phyloP scores from a whole-genome alignment of 805 yeast genomes.

The Candida manassasensis region DNA sequence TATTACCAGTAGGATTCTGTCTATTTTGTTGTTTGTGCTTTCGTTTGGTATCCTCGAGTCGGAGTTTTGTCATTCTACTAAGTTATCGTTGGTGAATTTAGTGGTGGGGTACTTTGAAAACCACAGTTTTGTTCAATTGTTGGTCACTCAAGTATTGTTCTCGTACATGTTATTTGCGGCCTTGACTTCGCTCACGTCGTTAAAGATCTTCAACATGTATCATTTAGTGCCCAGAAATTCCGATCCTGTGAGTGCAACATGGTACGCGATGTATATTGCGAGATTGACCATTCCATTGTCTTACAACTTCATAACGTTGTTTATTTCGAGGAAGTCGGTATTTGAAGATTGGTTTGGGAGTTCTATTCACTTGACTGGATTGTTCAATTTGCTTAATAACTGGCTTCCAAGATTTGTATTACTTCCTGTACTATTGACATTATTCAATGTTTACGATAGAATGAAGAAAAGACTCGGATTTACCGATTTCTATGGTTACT shows the following conservation, averaged over 20 bases:
- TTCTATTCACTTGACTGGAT: slow-evolving; percentile 68
- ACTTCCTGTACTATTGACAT: slow-evolving; percentile 62
- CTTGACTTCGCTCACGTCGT: slow-evolving; percentile 58
- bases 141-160: slow-evolving; percentile 40
- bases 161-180: slow-evolving; percentile 69
- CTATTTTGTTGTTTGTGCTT: slow-evolving; percentile 38
- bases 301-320: slow-evolving; percentile 69
- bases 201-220: slow-evolving; percentile 70
- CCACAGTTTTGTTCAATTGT: slow-evolving; percentile 27
- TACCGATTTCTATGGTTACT: slow-evolving; percentile 33
- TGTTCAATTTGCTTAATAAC: slow-evolving; percentile 67
- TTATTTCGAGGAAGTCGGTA: slow-evolving; percentile 45
- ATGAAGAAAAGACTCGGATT: slow-evolving; percentile 41
- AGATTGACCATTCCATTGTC: slow-evolving; percentile 79
- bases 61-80: slow-evolving; percentile 69
- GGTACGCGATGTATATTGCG: slow-evolving; percentile 76
- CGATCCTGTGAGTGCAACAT: slow-evolving; percentile 69
- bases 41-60: slow-evolving; percentile 63
- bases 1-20: slow-evolving; percentile 33
- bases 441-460: slow-evolving; percentile 64
- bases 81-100: slow-evolving; percentile 54
- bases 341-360: slow-evolving; percentile 74
- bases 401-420: slow-evolving; percentile 72
- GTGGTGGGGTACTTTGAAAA: slow-evolving; percentile 22
- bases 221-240: slow-evolving; percentile 68